Base-by-base conservation (phyloP, 805 yeast species). In the Yarrowia alimentaria region DNA sequence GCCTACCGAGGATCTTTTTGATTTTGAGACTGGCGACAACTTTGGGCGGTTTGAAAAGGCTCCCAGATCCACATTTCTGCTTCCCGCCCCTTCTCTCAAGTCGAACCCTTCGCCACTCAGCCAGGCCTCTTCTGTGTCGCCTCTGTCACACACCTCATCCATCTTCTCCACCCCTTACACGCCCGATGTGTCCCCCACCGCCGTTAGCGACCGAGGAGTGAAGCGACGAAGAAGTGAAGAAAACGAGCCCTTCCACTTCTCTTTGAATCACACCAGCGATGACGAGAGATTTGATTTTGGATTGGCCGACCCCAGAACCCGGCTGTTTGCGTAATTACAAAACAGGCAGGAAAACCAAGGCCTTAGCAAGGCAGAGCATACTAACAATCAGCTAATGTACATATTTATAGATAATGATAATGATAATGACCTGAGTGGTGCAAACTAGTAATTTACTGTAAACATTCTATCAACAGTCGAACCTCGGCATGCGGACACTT, bases 361-460 rank as follows among this genome's bases (percentile, higher is more conserved):
- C n/a, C n/a, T n/a, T n/a, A n/a, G n/a, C n/a, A n/a, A n/a, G n/a
- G n/a, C n/a, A n/a, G n/a, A 19, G 17, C 10, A 20, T 40, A 40
- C 47, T 40, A 40, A 40, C 47, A 12, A 37, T 40, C 47, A 40
- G 31, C 47, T 40, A 40, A 40, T 40, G 47, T 40, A 40, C 33
- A 26, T 40, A 40, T 40, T 40, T 26, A 37, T 37, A 34, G 40
- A 34, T 37, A 37, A n/a, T n/a, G n/a, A n/a, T n/a, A n/a, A 35
- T 35, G 42, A 35, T 35, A 35, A 35, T 35, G 42, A 37, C 42
- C 19, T n/a, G n/a, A n/a, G n/a, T n/a, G n/a, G n/a, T n/a, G n/a
- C n/a, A n/a, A n/a, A n/a, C 32, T 14, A 38, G 12, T 16, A 31
- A 8, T 18, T 13, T 20, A 4, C 25, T 7, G 9, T 6, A 5